Percentiles rank a stretch among this genome's conserved stretches.
Evolutionary conservation across 2,329 filamentous ascomycete genomes (phyloP).

Genomic region (Aureobasidium pullulans): DNA sequence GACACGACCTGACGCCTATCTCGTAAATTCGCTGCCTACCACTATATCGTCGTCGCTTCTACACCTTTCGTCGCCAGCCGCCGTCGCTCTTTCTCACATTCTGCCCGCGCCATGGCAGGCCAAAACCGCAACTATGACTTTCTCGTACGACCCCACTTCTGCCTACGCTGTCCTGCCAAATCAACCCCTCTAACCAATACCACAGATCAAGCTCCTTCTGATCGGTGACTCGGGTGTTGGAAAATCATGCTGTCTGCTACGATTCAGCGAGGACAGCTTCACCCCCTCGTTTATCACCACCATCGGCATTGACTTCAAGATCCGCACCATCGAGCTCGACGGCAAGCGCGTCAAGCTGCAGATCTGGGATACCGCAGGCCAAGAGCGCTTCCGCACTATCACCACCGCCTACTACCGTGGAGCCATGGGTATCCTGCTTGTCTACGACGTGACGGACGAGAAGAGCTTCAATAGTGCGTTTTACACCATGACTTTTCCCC

Average conservation of each 20-base stretch:
- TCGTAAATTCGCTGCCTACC: slow-evolving; percentile 1
- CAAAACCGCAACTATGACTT: slow-evolving; percentile 96
- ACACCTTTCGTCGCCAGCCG: not conserved
- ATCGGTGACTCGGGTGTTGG: slow-evolving; percentile 96
- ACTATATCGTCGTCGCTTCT: not conserved
- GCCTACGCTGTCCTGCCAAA: not conserved
- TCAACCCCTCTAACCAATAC: not conserved
- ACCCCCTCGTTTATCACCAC: slow-evolving; percentile 97
- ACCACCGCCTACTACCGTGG: slow-evolving; percentile 98
- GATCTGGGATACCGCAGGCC: slow-evolving; percentile 98
- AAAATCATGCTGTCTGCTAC: slow-evolving; percentile 93
- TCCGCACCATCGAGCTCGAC: slow-evolving; percentile 96
- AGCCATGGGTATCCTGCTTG: slow-evolving; percentile 94
- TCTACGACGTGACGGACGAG: slow-evolving; percentile 98
- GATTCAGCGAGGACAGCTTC: slow-evolving; percentile 96
- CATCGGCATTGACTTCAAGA: slow-evolving; percentile 99
- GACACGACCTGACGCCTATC: not conserved
- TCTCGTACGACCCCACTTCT: slow-evolving; percentile 56
- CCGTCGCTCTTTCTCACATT: not conserved
- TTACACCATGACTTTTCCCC: not conserved
- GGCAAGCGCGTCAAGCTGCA: slow-evolving; percentile 98
- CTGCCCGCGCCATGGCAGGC: slow-evolving; percentile 65
- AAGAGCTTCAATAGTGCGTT: slow-evolving; percentile 85
- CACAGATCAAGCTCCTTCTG: slow-evolving; percentile 88
- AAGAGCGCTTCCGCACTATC: slow-evolving; percentile 97